These are phyloP conservation scores for Paramarasmius palmivorus DNA, from an alignment of 1,284 basidiomycete species.

Conservation along the genomic window DNA sequence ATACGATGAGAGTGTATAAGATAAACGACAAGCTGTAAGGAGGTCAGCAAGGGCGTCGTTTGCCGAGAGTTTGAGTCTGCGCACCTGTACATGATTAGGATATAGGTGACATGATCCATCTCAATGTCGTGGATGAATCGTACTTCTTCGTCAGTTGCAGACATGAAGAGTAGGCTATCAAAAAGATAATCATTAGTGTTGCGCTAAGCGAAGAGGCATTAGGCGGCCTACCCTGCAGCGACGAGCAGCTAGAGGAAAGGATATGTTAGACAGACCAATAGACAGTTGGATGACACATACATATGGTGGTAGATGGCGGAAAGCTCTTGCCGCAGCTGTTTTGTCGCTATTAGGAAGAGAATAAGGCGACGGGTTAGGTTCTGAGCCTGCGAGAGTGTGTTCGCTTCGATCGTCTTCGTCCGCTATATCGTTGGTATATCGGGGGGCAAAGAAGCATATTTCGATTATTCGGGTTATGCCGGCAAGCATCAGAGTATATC, in stretches of 20 bases:
- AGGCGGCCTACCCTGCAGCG: conserved; percentile 50
- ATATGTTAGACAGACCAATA: conserved; percentile 1
- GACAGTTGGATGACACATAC: conserved; percentile 46
- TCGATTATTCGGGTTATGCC: conserved; percentile 85
- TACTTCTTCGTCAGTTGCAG: conserved; percentile 89
- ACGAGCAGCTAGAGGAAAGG: conserved; percentile 57
- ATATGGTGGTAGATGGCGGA: conserved; percentile 85
- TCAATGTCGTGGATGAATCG: conserved; percentile 63
- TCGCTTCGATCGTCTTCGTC: conserved; percentile 60
- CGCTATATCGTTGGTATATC: conserved; percentile 28
- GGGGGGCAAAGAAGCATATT: conserved; percentile 74
- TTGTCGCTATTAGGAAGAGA: conserved; percentile 24
- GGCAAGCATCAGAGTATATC: conserved; percentile 84
- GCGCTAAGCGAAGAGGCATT: background rate
- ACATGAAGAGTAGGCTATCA: conserved; percentile 78
- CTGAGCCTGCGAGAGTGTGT: conserved; percentile 56
- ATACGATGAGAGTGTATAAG: conserved; percentile 68
- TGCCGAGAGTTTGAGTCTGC: conserved; percentile 15
- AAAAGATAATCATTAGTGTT: background rate
- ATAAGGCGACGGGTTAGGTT: conserved; percentile 12
- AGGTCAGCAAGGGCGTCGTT: conserved; percentile 4
- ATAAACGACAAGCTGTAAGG: conserved; percentile 65
- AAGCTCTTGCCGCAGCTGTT: conserved; percentile 53
- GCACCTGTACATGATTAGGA: conserved; percentile 81
- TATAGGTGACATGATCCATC: conserved; percentile 90